phyloP scores from a whole-genome alignment of 306 rosid genomes.

The Dryas drummondii region DNA sequence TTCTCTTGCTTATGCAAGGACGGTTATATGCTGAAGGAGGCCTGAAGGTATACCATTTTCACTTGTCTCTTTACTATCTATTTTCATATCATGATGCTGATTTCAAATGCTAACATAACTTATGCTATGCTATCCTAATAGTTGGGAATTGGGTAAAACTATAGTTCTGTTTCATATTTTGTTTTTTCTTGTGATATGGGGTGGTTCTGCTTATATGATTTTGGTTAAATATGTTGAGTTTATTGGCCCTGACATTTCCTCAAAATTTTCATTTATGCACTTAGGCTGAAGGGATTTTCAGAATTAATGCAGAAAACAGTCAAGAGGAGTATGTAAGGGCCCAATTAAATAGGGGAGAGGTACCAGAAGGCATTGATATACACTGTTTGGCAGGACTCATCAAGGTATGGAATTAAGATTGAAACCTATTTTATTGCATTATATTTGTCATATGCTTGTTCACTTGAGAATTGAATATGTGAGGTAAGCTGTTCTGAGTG shows the following conservation, averaged over 20 bases:
- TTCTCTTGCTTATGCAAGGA: slow-evolving; percentile 82
- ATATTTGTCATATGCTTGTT: background rate
- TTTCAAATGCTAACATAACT: background rate
- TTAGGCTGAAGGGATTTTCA: slow-evolving; percentile 92
- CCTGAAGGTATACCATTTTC: slow-evolving; percentile 51
- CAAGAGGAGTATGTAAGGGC: slow-evolving; percentile 82
- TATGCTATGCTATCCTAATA: background rate
- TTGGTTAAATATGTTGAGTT: background rate
- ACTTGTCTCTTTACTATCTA: slow-evolving; percentile 5
- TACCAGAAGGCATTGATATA: slow-evolving; percentile 77
- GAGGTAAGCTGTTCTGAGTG: background rate
- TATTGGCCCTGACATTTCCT: background rate
- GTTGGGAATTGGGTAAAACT: background rate
- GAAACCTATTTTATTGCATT: background rate
- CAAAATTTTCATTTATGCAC: slow-evolving; percentile 25
- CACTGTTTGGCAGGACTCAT: slow-evolving; percentile 90
- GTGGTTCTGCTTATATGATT: background rate
- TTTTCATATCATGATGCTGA: background rate
- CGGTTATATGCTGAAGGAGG: slow-evolving; percentile 80
- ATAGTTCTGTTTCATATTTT: background rate
- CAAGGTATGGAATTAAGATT: slow-evolving; percentile 48
- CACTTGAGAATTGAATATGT: background rate
- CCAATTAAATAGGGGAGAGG: slow-evolving; percentile 71
- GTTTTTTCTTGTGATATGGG: background rate
- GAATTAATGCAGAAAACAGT: slow-evolving; percentile 75